A percentile compares a stretch with the other conserved stretches of the same genome.
These are phyloP conservation scores for Ceratocystis colombiana DNA, from an alignment of 2,329 filamentous ascomycete genomes.

Conservation along the genomic window DNA sequence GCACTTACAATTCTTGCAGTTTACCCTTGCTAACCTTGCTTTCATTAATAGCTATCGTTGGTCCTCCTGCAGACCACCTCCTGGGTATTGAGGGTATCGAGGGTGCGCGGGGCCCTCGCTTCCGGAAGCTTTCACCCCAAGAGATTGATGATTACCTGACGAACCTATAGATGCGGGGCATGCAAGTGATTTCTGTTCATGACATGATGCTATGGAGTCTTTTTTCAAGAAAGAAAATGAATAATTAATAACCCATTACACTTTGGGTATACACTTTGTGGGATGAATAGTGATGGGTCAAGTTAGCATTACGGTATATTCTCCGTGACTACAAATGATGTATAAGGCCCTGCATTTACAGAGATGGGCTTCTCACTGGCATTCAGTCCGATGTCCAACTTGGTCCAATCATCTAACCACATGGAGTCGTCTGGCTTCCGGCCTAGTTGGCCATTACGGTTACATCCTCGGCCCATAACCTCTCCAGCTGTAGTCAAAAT, in stretches of 20 bases:
- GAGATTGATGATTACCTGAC: conserved; percentile 99
- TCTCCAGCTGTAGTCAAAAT: conserved; percentile 41
- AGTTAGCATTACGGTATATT: not conserved
- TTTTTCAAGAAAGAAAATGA: conserved; percentile 23
- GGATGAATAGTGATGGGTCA: not conserved
- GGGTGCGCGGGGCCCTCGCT: conserved; percentile 72
- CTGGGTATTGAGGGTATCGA: conserved; percentile 85
- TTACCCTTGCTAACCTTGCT: conserved; percentile 29
- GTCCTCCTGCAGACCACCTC: conserved; percentile 83
- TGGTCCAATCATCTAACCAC: conserved; percentile 33
- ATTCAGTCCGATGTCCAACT: conserved; percentile 30
- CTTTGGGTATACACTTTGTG: not conserved
- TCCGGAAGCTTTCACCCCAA: conserved; percentile 89
- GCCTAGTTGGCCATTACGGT: conserved; percentile 51
- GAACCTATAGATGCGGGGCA: conserved; percentile 60
- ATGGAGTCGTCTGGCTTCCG: conserved; percentile 2
- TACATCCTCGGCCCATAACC: conserved; percentile 48
- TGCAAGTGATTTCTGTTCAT: conserved; percentile 24
- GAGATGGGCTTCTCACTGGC: conserved; percentile 30
- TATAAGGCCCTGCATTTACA: conserved; percentile 42
- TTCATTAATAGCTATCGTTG: conserved; percentile 64
- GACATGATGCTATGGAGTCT: conserved; percentile 25
- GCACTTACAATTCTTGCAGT: not conserved
- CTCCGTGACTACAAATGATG: conserved; percentile 40
- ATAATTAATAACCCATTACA: conserved; percentile 22